phyloP scores from a whole-genome alignment of 2,329 filamentous ascomycete species.

The Claviceps sp. region DNA sequence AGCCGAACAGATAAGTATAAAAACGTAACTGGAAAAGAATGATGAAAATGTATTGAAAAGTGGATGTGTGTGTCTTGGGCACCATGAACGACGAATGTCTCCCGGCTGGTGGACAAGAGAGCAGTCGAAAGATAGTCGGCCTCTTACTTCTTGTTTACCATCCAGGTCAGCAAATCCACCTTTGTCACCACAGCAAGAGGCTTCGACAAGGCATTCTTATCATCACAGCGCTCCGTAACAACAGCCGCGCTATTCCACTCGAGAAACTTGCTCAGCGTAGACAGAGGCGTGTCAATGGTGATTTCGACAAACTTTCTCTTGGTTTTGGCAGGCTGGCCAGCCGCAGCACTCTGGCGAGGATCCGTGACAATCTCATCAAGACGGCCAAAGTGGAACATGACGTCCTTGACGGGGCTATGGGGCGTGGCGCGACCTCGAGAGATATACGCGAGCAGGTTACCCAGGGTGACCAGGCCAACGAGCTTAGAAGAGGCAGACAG shows the following conservation, averaged over 20 bases:
- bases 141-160: slow-evolving; percentile 51
- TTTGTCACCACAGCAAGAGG: slow-evolving; percentile 89
- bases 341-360: slow-evolving; percentile 47
- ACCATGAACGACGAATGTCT: too few species aligned
- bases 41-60: not conserved
- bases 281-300: slow-evolving; percentile 75
- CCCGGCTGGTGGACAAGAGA: not conserved
- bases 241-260: slow-evolving; percentile 97
- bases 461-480: slow-evolving; percentile 85
- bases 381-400: slow-evolving; percentile 94
- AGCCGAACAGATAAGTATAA: not conserved
- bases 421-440: slow-evolving; percentile 67
- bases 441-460: slow-evolving; percentile 85
- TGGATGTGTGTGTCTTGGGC: too few species aligned
- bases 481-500: slow-evolving; percentile 58
- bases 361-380: slow-evolving; percentile 88
- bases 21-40: not conserved
- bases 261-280: slow-evolving; percentile 78
- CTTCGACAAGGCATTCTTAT: slow-evolving; percentile 47
- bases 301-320: slow-evolving; percentile 82
- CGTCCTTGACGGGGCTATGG: slow-evolving; percentile 61
- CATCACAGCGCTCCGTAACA: slow-evolving; percentile 62
- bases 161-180: slow-evolving; percentile 86
- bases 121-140: not conserved
- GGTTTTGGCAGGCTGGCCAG: slow-evolving; percentile 22